Percentiles rank a stretch among this genome's conserved stretches.
These are phyloP conservation scores for Cutaneotrichosporon sp. DNA, from an alignment of 1,284 basidiomycete genomes.

Conservation along the genomic window DNA sequence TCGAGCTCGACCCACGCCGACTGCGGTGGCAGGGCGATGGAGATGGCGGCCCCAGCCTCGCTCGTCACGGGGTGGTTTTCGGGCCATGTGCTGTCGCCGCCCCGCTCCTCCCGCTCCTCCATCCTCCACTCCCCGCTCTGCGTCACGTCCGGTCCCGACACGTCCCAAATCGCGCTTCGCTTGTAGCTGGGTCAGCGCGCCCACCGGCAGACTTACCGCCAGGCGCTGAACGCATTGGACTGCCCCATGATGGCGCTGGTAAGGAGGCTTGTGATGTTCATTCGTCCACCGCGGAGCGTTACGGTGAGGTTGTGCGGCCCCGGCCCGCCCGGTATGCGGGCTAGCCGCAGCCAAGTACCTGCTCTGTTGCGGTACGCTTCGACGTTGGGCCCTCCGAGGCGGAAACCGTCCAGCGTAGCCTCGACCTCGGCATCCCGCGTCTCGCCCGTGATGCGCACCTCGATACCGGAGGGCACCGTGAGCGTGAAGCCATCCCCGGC, in stretches of 20 bases:
- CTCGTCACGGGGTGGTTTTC: not conserved
- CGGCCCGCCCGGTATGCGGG: no score
- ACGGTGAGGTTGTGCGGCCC: not conserved
- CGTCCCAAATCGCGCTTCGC: not conserved
- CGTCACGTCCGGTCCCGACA: not conserved
- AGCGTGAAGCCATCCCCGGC: not conserved
- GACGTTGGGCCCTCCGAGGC: no score
- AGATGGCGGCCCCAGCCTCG: not conserved
- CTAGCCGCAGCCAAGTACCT: no score
- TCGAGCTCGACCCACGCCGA: not conserved
- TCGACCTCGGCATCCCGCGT: not conserved
- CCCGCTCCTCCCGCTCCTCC: no score
- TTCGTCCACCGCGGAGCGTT: not conserved
- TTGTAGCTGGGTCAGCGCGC: not conserved
- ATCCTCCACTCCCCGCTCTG: not conserved
- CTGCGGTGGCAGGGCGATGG: not conserved
- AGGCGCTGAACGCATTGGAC: not conserved
- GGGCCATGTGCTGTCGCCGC: no score
- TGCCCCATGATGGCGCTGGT: no score
- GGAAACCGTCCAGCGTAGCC: no score
- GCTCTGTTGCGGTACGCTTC: no score
- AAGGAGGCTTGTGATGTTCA: not conserved
- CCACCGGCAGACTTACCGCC: not conserved
- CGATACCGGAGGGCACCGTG: not conserved
- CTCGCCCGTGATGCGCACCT: no score